These are phyloP conservation scores for Talaromyces rugulosus DNA, from an alignment of 2,329 filamentous ascomycete genomes.

Conservation along the genomic window DNA sequence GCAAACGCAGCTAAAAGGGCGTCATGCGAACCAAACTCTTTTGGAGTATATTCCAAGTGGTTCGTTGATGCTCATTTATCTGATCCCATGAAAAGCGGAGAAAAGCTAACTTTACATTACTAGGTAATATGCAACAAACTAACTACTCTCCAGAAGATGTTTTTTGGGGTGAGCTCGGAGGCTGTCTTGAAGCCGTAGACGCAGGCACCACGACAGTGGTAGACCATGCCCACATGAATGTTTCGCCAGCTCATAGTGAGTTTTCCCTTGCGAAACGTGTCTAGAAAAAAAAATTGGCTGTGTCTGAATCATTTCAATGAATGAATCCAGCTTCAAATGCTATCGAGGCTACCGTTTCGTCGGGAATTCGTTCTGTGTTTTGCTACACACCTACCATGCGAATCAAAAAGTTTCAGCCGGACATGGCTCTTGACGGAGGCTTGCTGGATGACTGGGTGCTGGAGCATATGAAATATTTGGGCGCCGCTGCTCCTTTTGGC, in stretches of 20 bases:
- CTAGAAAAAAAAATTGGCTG: background rate
- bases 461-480: background rate
- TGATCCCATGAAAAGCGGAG: background rate
- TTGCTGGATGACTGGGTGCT: conserved; percentile 8
- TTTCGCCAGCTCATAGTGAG: conserved; percentile 3
- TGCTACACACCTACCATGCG: background rate
- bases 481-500: background rate
- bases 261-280: background rate
- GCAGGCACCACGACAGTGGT: conserved; percentile 6
- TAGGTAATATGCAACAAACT: conserved; percentile 2
- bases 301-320: background rate
- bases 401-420: background rate
- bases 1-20: conserved; percentile 4
- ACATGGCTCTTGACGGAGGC: background rate
- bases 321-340: conserved; percentile 9
- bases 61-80: background rate
- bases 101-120: background rate
- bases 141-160: conserved; percentile 2
- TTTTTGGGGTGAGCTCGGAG: conserved; percentile 7
- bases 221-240: conserved; percentile 9
- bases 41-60: conserved; percentile 4
- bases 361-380: conserved; percentile 1
- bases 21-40: background rate
- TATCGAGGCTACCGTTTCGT: background rate
- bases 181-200: background rate